phyloP scores from a whole-genome alignment of 225 moss, liverwort and hornwort species.

The Pseudisothecium myosuroides region DNA sequence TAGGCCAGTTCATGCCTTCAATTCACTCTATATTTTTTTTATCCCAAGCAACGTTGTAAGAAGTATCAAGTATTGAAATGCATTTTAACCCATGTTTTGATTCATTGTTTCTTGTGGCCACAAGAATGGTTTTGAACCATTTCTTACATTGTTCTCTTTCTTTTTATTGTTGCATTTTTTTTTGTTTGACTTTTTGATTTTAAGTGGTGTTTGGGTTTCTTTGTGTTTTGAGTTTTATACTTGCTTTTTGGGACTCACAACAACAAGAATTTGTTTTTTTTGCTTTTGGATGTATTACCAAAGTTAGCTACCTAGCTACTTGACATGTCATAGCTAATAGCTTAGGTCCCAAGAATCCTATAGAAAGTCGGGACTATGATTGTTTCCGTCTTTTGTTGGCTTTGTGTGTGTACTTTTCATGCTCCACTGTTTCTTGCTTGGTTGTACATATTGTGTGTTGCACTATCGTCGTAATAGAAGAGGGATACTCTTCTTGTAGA shows the following conservation, averaged over 20 bases:
- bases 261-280: background rate
- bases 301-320: no score
- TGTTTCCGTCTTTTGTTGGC: accelerated
- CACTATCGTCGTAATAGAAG: background rate
- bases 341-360: background rate
- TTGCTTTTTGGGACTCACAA: no score
- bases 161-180: background rate
- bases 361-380: background rate
- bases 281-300: no score
- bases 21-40: background rate
- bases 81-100: background rate
- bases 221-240: no score
- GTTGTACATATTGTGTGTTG: background rate
- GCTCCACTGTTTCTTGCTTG: background rate
- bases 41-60: background rate
- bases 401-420: background rate
- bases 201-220: background rate
- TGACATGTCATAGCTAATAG: accelerated
- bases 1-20: background rate
- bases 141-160: background rate
- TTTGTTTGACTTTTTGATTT: background rate
- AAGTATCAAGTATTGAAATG: background rate
- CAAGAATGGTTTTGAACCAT: background rate
- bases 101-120: background rate
- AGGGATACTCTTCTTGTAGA: background rate